phyloP scores from a whole-genome alignment of 2,329 filamentous ascomycete species.

The Microdochium nivale region DNA sequence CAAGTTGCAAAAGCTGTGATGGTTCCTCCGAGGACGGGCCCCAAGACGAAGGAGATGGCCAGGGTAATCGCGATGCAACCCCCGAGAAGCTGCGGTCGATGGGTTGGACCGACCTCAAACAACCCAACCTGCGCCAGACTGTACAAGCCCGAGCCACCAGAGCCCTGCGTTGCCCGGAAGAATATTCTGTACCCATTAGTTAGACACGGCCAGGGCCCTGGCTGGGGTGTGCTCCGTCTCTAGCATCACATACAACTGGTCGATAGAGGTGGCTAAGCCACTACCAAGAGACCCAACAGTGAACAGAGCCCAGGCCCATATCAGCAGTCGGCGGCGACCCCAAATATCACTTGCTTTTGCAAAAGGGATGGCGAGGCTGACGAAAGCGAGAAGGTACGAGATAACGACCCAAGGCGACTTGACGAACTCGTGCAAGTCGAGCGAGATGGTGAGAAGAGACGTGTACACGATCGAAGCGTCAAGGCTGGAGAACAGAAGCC shows the following conservation, averaged over 20 bases:
- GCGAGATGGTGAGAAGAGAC: constrained; percentile 46
- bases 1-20: constrained; percentile 45
- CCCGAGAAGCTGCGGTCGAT: constrained; percentile 44
- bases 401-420: constrained; percentile 47
- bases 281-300: constrained; percentile 47
- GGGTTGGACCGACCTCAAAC: constrained; percentile 44
- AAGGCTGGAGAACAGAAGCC: constrained; percentile 47
- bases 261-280: constrained; percentile 39
- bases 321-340: constrained; percentile 40
- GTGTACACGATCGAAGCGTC: constrained; percentile 52
- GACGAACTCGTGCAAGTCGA: constrained; percentile 40
- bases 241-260: constrained; percentile 32
- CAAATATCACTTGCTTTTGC: constrained; percentile 53
- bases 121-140: constrained; percentile 49
- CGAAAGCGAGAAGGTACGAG: constrained; percentile 47
- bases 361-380: constrained; percentile 49
- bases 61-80: constrained; percentile 47
- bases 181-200: constrained; percentile 34
- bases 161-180: constrained; percentile 49
- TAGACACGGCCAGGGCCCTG: too few species aligned
- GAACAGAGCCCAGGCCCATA: constrained; percentile 44
- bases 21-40: constrained; percentile 47
- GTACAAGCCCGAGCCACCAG: constrained; percentile 54
- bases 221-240: too few species aligned
- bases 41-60: constrained; percentile 48